Conservation (phyloP, 352 stramenopile species). For the Phytophthora idaei region DNA sequence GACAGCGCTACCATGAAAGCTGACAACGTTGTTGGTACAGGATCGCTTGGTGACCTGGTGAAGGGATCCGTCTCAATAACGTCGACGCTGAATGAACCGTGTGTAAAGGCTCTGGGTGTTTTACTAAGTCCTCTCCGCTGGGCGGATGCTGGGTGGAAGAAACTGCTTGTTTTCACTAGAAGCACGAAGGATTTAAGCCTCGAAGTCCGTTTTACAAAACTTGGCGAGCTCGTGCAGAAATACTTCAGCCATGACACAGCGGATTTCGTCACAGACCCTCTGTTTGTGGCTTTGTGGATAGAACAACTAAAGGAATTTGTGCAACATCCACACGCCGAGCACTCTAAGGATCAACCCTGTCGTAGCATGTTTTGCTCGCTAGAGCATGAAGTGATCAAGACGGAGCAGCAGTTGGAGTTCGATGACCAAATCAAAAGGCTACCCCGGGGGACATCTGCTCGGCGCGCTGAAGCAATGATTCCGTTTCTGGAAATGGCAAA, state of each 20-base stretch:
- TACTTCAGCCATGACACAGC: background rate
- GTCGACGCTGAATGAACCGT: slow-evolving; percentile 36
- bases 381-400: slow-evolving; percentile 55
- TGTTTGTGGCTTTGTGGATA: slow-evolving; percentile 38
- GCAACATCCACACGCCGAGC: slow-evolving; percentile 42
- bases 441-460: slow-evolving; percentile 43
- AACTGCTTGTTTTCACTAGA: slow-evolving; percentile 38
- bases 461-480: slow-evolving; percentile 20
- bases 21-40: slow-evolving; percentile 23
- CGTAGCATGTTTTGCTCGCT: slow-evolving; percentile 67
- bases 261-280: slow-evolving; percentile 28
- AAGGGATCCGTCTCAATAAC: slow-evolving; percentile 38
- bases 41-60: slow-evolving; percentile 43
- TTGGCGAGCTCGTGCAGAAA: slow-evolving; percentile 30
- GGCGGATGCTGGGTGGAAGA: slow-evolving; percentile 39
- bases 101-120: slow-evolving; percentile 25
- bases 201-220: slow-evolving; percentile 39
- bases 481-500: slow-evolving; percentile 33
- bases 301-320: slow-evolving; percentile 39
- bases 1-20: background rate
- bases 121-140: slow-evolving; percentile 46
- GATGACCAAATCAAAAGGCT: slow-evolving; percentile 56
- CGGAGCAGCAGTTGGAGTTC: slow-evolving; percentile 57
- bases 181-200: slow-evolving; percentile 47
- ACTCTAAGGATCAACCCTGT: slow-evolving; percentile 52